These are phyloP conservation scores for Obelidium mucronatum DNA, from an alignment of 192 early-diverging fungal species.

Conservation along the genomic window DNA sequence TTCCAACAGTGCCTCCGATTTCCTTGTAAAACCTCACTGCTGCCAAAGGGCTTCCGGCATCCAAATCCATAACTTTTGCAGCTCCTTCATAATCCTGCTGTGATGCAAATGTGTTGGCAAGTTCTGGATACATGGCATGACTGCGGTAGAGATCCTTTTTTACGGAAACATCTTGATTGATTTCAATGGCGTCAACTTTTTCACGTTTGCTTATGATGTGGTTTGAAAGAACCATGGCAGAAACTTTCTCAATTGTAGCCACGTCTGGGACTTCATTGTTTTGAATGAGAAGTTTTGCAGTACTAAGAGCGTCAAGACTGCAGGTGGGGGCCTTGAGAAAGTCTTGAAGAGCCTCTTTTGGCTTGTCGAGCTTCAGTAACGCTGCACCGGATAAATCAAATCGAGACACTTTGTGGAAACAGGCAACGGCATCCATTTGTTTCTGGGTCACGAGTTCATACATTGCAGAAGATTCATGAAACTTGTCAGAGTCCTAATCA, in stretches of 20 bases:
- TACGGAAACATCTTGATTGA: not conserved
- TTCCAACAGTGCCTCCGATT: not conserved
- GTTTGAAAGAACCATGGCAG: slow-evolving; percentile 2
- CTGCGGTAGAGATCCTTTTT: slow-evolving; percentile 19
- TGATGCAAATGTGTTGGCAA: not conserved
- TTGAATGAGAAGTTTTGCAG: not conserved
- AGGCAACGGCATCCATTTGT: slow-evolving; percentile 10
- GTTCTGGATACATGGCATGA: slow-evolving; percentile 13
- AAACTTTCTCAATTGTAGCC: slow-evolving; percentile 5
- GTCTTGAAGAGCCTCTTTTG: slow-evolving; percentile 1
- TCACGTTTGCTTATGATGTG: not conserved
- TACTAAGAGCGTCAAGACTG: slow-evolving; percentile 6
- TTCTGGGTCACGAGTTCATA: not conserved
- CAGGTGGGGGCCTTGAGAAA: not conserved
- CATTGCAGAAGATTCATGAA: slow-evolving; percentile 2
- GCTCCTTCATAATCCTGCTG: not conserved
- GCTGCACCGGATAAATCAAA: not conserved
- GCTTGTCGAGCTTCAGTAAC: not conserved
- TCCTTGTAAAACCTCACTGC: slow-evolving; percentile 17
- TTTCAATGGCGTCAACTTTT: slow-evolving; percentile 25
- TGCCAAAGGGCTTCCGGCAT: slow-evolving; percentile 5
- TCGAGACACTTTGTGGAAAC: slow-evolving; percentile 21
- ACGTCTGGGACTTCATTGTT: not conserved
- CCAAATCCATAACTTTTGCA: slow-evolving; percentile 5
- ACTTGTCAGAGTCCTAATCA: slow-evolving; percentile 9